Base-by-base conservation (phyloP, 2,329 filamentous ascomycete species). In the Boeremia exigua region DNA sequence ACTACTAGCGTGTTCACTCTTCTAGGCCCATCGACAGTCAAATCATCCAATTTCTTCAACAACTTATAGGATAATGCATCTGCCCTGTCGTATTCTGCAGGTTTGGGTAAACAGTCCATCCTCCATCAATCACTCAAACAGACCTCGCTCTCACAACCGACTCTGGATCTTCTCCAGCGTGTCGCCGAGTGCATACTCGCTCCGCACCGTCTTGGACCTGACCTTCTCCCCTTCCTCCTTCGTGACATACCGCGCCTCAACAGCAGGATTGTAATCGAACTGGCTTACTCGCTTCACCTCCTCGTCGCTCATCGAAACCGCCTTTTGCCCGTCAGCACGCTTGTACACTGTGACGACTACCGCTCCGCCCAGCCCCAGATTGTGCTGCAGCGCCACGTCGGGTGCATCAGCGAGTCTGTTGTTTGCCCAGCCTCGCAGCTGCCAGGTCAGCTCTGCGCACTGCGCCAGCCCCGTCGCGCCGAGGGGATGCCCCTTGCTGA, bases 401-500 rank as follows among this genome's bases (percentile, higher is more conserved):
- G 92, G 92, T 48, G 82, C 81, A 9, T 85, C 80, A 0, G 88
- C 83, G 12, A 87, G 79, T 34, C 94, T 83, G 80, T 96, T 97
- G 77, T 95, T 96, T 23, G 94, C 94, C 94, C 93, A 97, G 15
- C 94, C 94, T 60, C 94, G 85, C 61, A 98, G 81, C 71, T 97
- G 94, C 94, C 94, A 98, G 28, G 94, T 90, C 27, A 98, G 80
- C 79, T 98, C 94, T 11, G 94, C 91, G 71, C 92, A 96, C 79
- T 98, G 94, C 10, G 94, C 94, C 46, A 98, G 84, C 15, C 94
- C 94, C 0, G 91, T 96, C 0, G 94, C 94, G 17, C 94, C 94
- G 3, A 98, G 86, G 0, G 94, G 94, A 76, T 97, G 94, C 15
- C 94, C 94, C 80, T 97, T 98, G 61, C 89, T 94, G 70, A 97